These are phyloP conservation scores for Drosera spatulata DNA, from an alignment of 179 eudicot species.

Conservation along the genomic window DNA sequence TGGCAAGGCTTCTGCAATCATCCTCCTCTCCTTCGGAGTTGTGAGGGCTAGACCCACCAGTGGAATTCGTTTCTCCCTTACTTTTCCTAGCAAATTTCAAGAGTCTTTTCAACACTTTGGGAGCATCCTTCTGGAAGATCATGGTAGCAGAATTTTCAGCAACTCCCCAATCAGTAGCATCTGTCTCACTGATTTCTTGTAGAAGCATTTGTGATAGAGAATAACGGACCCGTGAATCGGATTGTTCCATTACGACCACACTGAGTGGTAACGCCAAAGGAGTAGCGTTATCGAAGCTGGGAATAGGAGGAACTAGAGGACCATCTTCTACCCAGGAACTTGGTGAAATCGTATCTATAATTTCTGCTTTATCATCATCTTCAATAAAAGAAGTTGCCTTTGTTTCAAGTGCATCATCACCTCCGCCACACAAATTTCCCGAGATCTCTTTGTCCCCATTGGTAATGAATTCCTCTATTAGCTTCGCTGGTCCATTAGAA, in stretches of 20 bases:
- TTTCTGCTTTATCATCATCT: slow-evolving; percentile 40
- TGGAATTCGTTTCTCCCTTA: slow-evolving; percentile 43
- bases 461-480: slow-evolving; percentile 12
- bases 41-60: slow-evolving; percentile 69
- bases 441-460: slow-evolving; percentile 19
- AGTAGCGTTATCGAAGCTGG: slow-evolving; percentile 18
- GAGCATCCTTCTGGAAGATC: slow-evolving; percentile 89
- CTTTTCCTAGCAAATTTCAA: slow-evolving; percentile 86
- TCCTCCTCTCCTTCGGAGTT: slow-evolving; percentile 94
- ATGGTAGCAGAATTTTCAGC: slow-evolving; percentile 67
- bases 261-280: slow-evolving; percentile 23
- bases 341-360: slow-evolving; percentile 43
- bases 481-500: slow-evolving; percentile 19
- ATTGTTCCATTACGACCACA: slow-evolving; percentile 24
- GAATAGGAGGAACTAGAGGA: slow-evolving; percentile 34
- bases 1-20: slow-evolving; percentile 43
- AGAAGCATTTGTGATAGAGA: slow-evolving; percentile 95
- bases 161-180: slow-evolving; percentile 83
- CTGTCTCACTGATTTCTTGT: slow-evolving; percentile 70
- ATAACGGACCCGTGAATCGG: slow-evolving; percentile 72
- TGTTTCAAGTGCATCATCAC: slow-evolving; percentile 19
- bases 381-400: slow-evolving; percentile 21
- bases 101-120: slow-evolving; percentile 90
- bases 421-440: slow-evolving; percentile 14
- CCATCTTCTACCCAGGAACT: slow-evolving; percentile 82